A percentile compares a stretch with the other conserved stretches of the same genome.
Evolutionary conservation across 768 basidiomycete genomes (phyloP).

Genomic region (Rickenella mellea): DNA sequence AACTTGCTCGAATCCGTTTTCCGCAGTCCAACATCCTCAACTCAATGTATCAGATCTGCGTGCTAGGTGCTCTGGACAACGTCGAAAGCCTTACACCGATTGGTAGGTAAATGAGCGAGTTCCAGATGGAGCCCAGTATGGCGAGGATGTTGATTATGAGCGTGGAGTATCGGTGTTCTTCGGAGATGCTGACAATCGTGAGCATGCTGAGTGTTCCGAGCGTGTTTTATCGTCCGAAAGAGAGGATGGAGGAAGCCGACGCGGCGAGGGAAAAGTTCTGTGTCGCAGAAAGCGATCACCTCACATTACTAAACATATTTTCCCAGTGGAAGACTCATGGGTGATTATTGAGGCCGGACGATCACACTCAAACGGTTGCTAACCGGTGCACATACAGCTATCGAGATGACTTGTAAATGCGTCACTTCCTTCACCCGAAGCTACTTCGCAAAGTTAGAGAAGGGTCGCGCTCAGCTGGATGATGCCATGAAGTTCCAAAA

Average conservation of each 20-base stretch:
- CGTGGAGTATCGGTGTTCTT: constrained; percentile 86
- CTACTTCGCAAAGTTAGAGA: constrained; percentile 90
- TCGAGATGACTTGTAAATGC: constrained; percentile 89
- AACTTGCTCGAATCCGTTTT: constrained; percentile 97
- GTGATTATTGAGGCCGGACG: constrained; percentile 37
- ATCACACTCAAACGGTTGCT: constrained; percentile 5
- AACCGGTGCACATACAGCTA: too few relatives aligned
- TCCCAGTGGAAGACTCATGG: constrained; percentile 97
- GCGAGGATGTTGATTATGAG: constrained; percentile 97
- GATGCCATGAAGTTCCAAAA: constrained; percentile 99
- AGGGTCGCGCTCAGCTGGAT: constrained; percentile 88
- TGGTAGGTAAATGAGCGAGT: constrained; percentile 97
- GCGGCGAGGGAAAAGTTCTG: constrained; percentile 98
- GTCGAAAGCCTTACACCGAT: constrained; percentile 89
- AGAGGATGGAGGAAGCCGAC: constrained; percentile 95
- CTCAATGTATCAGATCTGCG: constrained; percentile 99
- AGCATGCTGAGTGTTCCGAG: constrained; percentile 98
- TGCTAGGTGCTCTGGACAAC: constrained; percentile 94
- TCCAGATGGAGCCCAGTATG: constrained; percentile 99
- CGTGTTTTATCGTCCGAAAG: constrained; percentile 95
- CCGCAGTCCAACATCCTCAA: constrained; percentile 97
- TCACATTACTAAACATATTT: constrained; percentile 93
- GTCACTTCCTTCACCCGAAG: constrained; percentile 96
- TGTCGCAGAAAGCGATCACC: constrained; percentile 95
- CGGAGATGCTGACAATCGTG: constrained; percentile 96